Base-by-base conservation (phyloP, 2,329 filamentous ascomycete species). In the Penicillium italicum region DNA sequence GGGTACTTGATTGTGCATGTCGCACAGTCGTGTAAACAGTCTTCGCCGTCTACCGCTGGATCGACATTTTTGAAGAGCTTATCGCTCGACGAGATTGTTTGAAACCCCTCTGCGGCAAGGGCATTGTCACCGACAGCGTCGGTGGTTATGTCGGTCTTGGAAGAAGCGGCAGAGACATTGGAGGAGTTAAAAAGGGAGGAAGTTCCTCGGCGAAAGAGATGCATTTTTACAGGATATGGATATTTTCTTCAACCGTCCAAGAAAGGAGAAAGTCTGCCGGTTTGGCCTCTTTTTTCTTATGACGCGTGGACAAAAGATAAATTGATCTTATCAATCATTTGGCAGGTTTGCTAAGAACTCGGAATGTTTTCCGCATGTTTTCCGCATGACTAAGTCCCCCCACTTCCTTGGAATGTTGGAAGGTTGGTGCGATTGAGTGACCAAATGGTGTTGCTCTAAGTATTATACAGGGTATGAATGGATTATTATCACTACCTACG, bases 1-100 rank as follows among this genome's bases (percentile, higher is more conserved):
- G 93, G 93, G 70, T 92, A 95, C 58, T 85, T 82, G 62, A 93
- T 80, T 14, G 85, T 84, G 79, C 94, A 97, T 61, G 80, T 85
- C 24, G 85, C 84, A 78, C 93, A 99, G 75, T 97, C 93, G 71
- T 85, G 90, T 53, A 89, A 78, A 72, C 94, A 97, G 62, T 92
- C 92, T 38, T 95, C 90, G 60, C 92, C 93, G 74, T 97, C 93
- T 40, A 89, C 76, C 4, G 82, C 80, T n/a, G 89, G 84, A 67
- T 88, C 82, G 36, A 90, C 90, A 64, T 83, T 84, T 50, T 85
- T 78, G 73, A 97, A 97, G 10, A 97, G 80, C 33, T 77, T 74
- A 40, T 77, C 74, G 44, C 72, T 73, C 42, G 75, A 74, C 10
- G 75, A 71, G 26, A 79, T 78, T 26, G 76, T 82, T 40, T 68